phyloP scores from a whole-genome alignment of 2,329 filamentous ascomycete genomes.

The Fusarium hostae region DNA sequence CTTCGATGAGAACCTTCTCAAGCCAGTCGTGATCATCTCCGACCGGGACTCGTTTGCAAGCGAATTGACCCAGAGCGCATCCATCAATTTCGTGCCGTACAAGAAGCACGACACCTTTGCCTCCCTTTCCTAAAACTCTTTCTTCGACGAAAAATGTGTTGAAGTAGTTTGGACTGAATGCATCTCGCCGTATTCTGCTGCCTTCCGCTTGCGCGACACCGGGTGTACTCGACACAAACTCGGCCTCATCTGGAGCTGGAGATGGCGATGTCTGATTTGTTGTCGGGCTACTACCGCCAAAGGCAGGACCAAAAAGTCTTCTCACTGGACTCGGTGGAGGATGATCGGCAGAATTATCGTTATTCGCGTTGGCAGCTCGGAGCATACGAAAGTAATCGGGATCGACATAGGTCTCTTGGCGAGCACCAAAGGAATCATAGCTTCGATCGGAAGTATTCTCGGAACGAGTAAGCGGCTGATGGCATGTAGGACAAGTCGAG shows the following conservation, averaged over 20 bases:
- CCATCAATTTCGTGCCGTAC: slow-evolving; percentile 93
- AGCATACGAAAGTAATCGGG: slow-evolving; percentile 97
- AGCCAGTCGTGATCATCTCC: slow-evolving; percentile 95
- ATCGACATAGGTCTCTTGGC: slow-evolving; percentile 78
- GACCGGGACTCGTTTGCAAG: slow-evolving; percentile 96
- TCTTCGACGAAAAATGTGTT: slow-evolving; percentile 93
- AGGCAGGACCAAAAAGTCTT: slow-evolving; percentile 61
- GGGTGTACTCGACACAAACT: slow-evolving; percentile 66
- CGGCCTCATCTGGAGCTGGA: slow-evolving; percentile 48
- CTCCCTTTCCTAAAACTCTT: slow-evolving; percentile 84
- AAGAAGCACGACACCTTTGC: slow-evolving; percentile 94
- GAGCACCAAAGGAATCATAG: slow-evolving; percentile 57
- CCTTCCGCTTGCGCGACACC: slow-evolving; percentile 59
- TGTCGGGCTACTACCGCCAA: slow-evolving; percentile 38
- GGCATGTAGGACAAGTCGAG: slow-evolving; percentile 90
- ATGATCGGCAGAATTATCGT: slow-evolving; percentile 58
- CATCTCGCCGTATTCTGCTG: slow-evolving; percentile 83
- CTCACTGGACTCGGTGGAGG: slow-evolving; percentile 65
- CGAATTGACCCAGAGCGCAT: slow-evolving; percentile 88
- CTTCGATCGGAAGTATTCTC: slow-evolving; percentile 59
- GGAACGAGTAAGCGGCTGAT: slow-evolving; percentile 70
- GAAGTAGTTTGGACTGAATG: slow-evolving; percentile 94
- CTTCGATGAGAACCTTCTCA: slow-evolving; percentile 91
- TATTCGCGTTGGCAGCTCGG: slow-evolving; percentile 60
- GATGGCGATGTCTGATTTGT: slow-evolving; percentile 28